These are phyloP conservation scores for Penicillium alfredii DNA, from an alignment of 495 filamentous ascomycete species.

Conservation along the genomic window DNA sequence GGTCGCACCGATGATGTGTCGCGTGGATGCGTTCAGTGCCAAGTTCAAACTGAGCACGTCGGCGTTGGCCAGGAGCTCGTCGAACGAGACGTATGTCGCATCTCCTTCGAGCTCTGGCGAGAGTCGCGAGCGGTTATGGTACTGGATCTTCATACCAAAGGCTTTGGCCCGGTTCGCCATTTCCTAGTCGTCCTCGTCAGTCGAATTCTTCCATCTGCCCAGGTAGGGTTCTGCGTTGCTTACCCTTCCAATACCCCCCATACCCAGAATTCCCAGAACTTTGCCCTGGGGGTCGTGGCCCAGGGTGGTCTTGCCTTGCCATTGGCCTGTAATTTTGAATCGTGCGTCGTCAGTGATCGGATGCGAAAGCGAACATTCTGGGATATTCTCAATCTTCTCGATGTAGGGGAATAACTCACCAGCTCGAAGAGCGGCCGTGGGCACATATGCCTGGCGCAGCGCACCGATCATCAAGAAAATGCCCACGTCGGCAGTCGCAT, in stretches of 20 bases:
- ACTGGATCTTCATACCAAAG: slow-evolving; percentile 66
- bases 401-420: slow-evolving; percentile 35
- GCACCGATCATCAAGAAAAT: slow-evolving; percentile 69
- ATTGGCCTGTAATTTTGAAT: slow-evolving; percentile 33
- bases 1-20: slow-evolving; percentile 59
- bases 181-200: slow-evolving; percentile 49
- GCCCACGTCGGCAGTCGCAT: slow-evolving; percentile 65
- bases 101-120: slow-evolving; percentile 46
- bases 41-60: slow-evolving; percentile 77
- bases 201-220: too few species aligned
- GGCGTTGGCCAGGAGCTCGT: slow-evolving; percentile 59
- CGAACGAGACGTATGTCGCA: slow-evolving; percentile 62
- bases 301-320: slow-evolving; percentile 46
- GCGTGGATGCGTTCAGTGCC: slow-evolving; percentile 60
- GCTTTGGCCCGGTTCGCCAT: slow-evolving; percentile 63
- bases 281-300: slow-evolving; percentile 67
- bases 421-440: slow-evolving; percentile 53
- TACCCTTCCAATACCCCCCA: slow-evolving; percentile 72
- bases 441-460: slow-evolving; percentile 58
- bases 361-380: background rate
- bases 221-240: slow-evolving; percentile 1
- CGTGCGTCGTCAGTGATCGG: background rate
- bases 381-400: background rate
- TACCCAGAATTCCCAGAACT: slow-evolving; percentile 72
- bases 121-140: slow-evolving; percentile 61